phyloP scores from a whole-genome alignment of 768 basidiomycete genomes.

The Mycena crocata region DNA sequence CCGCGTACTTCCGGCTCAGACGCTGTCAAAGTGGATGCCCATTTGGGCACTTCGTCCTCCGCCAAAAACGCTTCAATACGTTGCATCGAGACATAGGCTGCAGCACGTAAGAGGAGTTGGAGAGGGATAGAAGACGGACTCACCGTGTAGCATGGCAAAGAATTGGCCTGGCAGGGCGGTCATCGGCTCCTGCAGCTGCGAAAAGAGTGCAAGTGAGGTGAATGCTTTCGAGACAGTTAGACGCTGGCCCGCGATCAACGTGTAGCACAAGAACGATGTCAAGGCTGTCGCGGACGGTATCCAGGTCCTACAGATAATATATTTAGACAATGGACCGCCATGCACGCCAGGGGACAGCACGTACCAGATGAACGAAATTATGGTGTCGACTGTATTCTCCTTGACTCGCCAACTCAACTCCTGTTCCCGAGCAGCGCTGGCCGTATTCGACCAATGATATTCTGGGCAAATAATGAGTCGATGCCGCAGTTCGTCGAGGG shows the following conservation, averaged over 20 bases:
- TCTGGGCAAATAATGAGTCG: slow-evolving; percentile 49
- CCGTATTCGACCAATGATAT: slow-evolving; percentile 68
- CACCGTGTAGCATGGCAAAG: slow-evolving; percentile 73
- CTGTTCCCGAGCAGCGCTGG: slow-evolving; percentile 63
- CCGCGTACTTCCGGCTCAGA: slow-evolving; percentile 28
- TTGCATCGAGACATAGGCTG: slow-evolving; percentile 83
- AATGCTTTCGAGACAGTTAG: slow-evolving; percentile 86
- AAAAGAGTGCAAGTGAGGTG: slow-evolving; percentile 82
- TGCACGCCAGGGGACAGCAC: slow-evolving; percentile 33
- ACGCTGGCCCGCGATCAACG: slow-evolving; percentile 69
- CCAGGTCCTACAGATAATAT: slow-evolving; percentile 71
- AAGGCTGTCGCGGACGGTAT: slow-evolving; percentile 78
- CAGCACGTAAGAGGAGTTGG: slow-evolving; percentile 21
- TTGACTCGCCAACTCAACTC: slow-evolving; percentile 79
- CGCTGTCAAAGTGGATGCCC: slow-evolving; percentile 75
- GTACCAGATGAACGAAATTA: slow-evolving; percentile 78
- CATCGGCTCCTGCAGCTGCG: slow-evolving; percentile 77
- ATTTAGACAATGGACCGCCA: not conserved
- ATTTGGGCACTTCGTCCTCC: slow-evolving; percentile 82
- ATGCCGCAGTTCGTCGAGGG: not conserved
- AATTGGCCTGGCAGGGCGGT: slow-evolving; percentile 71
- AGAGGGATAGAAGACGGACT: slow-evolving; percentile 20
- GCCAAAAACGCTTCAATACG: slow-evolving; percentile 79
- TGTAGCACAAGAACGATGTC: slow-evolving; percentile 72
- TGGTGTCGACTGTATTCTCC: slow-evolving; percentile 67